Evolutionary conservation across 2,329 filamentous ascomycete species (phyloP), one percentile per base, ranked within the genome.

Genomic region (Teratosphaeria epicoccoides): DNA sequence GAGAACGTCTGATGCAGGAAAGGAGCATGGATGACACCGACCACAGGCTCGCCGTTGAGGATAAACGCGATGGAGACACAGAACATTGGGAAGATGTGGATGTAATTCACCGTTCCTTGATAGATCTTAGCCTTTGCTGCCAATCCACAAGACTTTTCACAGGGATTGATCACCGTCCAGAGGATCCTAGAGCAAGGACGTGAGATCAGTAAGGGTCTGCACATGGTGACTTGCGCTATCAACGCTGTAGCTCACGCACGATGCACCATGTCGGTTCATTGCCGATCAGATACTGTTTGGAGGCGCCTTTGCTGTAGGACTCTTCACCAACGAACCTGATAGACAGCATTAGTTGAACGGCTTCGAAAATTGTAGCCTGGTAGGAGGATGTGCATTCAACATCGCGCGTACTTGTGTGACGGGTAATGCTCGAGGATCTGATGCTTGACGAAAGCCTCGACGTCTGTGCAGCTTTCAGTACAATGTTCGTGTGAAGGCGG

Each of bases 51-150:
- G 6, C 77, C 74, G 17, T 76, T 68, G 50, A 86, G 63, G 23
- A 84, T 73, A 61, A 89, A 82, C 47, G 76, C 85, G 61, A 89
- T 88, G 29, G 83, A 87, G 43, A 89, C 82, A 67, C 86, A 89
- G 70, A 87, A 88, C 82, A 88, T 87, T 53, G 84, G 84, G 63
- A 87, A 88, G 5, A 87, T 76, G 66, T 89, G 86, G 25, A 85
- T 87, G 70, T 85, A 89, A 72, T 89, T 89, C 54, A 89, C 84
- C 2, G 86, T 89, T 43, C 77, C 74, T 76, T 24, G 14, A 7
- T 24, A 3, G 33, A 40, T 20, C 6, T 40, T 9, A 20, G 33
- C 10, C n/a, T 6, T 6, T 40, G 33, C 14, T 20, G 3, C 20
- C 14, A 2, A 17, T 10, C 10, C 14, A 1, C 0, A 6, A 17